Conservation (phyloP, 2,329 filamentous ascomycete genomes). For the Colletotrichum plurivorum region DNA sequence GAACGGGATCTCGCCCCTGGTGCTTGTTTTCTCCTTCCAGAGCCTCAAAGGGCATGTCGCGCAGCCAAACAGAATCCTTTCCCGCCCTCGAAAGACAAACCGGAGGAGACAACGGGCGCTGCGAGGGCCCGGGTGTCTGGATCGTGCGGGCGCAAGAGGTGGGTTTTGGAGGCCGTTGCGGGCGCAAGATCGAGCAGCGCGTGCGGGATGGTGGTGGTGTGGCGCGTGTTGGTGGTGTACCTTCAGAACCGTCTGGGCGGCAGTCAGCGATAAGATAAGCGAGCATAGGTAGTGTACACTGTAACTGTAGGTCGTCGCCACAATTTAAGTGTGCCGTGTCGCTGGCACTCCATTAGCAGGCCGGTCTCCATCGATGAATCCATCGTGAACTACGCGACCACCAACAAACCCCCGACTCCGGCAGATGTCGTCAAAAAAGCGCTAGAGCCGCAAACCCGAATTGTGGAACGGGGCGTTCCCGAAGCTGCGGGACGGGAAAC, state of each 20-base stretch:
- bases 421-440: conserved; percentile 27
- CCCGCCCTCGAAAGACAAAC: neutral
- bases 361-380: neutral
- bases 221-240: neutral
- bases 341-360: no score
- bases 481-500: conserved; percentile 23
- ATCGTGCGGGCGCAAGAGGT: conserved; percentile 38
- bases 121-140: conserved; percentile 32
- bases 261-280: conserved; percentile 7
- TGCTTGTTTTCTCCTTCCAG: conserved; percentile 1
- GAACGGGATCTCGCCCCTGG: conserved; percentile 6
- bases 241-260: neutral
- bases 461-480: conserved; percentile 31
- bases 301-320: neutral
- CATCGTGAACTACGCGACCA: neutral
- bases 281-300: neutral
- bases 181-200: conserved; percentile 16
- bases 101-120: neutral
- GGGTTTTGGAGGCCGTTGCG: conserved; percentile 35
- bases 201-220: conserved; percentile 25
- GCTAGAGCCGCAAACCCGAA: conserved; percentile 24
- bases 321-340: neutral
- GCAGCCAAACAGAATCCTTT: conserved; percentile 9
- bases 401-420: no score
- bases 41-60: conserved; percentile 2